phyloP scores from a whole-genome alignment of 176 grass and related monocot species.

The Alloteropsis semialata region DNA sequence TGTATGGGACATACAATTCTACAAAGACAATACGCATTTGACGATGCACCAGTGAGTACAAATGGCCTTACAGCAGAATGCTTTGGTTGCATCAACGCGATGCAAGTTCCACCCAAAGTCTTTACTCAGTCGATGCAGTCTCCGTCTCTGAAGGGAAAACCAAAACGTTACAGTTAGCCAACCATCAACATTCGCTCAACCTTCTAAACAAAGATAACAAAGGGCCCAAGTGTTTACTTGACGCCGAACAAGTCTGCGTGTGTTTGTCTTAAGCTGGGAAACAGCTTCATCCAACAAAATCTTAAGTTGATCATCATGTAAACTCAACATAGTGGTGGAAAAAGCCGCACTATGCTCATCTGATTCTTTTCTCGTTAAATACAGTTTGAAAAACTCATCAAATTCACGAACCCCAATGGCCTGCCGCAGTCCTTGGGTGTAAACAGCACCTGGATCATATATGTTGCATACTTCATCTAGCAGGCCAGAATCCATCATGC shows the following conservation, averaged over 20 bases:
- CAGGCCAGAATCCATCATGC: constrained; percentile 76
- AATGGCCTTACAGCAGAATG: constrained; percentile 59
- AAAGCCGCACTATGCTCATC: background rate
- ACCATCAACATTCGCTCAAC: background rate
- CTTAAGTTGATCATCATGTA: constrained; percentile 49
- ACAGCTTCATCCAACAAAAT: constrained; percentile 62
- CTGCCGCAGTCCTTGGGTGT: constrained; percentile 73
- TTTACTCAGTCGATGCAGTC: constrained; percentile 58
- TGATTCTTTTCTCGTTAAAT: constrained; percentile 39
- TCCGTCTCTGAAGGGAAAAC: constrained; percentile 41
- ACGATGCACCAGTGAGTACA: background rate
- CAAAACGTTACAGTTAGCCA: background rate
- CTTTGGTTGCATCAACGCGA: constrained; percentile 69
- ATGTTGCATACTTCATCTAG: constrained; percentile 72
- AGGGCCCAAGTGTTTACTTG: constrained; percentile 64
- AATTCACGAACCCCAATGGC: constrained; percentile 96
- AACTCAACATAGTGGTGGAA: constrained; percentile 18
- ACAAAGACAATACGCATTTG: background rate
- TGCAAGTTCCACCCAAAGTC: constrained; percentile 88
- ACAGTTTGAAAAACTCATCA: constrained; percentile 65
- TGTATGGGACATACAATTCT: background rate
- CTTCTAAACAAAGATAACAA: constrained; percentile 14
- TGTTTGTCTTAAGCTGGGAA: constrained; percentile 79
- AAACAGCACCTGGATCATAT: constrained; percentile 64
- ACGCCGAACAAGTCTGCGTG: constrained; percentile 69